A percentile compares a stretch with the other conserved stretches of the same genome.
phyloP scores from a whole-genome alignment of 305 asterid genomes.

The Fraxinus platypoda region DNA sequence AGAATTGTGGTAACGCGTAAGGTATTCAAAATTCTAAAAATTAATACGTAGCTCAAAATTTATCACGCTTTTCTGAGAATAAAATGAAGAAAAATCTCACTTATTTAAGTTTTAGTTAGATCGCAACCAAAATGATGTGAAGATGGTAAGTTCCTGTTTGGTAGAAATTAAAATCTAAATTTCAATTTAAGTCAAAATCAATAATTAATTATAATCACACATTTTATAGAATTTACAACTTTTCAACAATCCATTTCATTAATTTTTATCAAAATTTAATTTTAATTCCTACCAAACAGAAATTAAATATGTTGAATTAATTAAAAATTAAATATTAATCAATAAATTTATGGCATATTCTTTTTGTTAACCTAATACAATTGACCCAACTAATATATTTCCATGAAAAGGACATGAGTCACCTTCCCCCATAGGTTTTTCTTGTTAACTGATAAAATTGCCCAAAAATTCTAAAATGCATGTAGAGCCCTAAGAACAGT shows the following conservation, averaged over 20 bases:
- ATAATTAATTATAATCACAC: too few relatives aligned
- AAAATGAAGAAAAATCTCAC: not conserved
- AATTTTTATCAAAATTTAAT: too few relatives aligned
- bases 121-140: not conserved
- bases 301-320: too few relatives aligned
- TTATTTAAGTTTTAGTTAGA: not conserved
- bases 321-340: too few relatives aligned
- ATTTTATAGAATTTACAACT: too few relatives aligned
- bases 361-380: not conserved
- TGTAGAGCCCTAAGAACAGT: not conserved
- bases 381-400: not conserved
- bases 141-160: too few relatives aligned
- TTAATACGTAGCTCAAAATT: not conserved
- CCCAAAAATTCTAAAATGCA: not conserved
- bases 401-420: not conserved
- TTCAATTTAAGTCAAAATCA: too few relatives aligned
- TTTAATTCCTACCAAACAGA: too few relatives aligned
- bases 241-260: too few relatives aligned
- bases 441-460: not conserved
- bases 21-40: too few relatives aligned
- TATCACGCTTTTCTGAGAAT: too few relatives aligned
- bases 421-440: not conserved
- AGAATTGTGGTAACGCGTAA: not conserved
- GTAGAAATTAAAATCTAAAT: too few relatives aligned
- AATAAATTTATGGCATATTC: not conserved